Evolutionary conservation across 768 basidiomycete genomes (phyloP).

Genomic region (Obba rivulosa): DNA sequence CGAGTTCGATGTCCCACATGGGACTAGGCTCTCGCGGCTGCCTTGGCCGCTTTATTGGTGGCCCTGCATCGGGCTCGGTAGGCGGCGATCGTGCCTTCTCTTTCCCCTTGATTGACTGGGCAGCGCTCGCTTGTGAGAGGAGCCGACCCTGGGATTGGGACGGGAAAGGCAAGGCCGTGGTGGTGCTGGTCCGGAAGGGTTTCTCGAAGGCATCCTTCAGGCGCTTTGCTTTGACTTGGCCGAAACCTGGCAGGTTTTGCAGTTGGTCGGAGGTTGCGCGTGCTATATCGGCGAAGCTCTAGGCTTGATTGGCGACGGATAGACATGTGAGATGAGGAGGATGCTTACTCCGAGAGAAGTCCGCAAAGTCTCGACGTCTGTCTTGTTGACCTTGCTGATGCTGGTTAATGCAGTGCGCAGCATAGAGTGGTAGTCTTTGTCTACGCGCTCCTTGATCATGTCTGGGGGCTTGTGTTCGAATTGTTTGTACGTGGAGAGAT

Average conservation of each 20-base stretch:
- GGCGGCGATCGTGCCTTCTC: slow-evolving; percentile 2
- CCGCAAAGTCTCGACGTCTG: slow-evolving; percentile 89
- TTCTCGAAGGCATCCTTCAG: slow-evolving; percentile 88
- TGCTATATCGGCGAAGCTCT: slow-evolving; percentile 87
- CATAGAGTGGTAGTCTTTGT: slow-evolving; percentile 82
- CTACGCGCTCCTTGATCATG: slow-evolving; percentile 90
- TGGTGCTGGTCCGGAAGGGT: slow-evolving; percentile 71
- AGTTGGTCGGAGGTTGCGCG: slow-evolving; percentile 69
- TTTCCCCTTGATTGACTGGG: not conserved
- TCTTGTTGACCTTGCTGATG: slow-evolving; percentile 94
- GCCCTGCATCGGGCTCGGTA: not conserved
- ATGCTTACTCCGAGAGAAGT: slow-evolving; percentile 83
- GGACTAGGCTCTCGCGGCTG: slow-evolving; percentile 46
- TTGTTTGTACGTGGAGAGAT: slow-evolving; percentile 86
- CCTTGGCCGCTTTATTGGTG: slow-evolving; percentile 1
- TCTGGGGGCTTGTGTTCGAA: slow-evolving; percentile 92
- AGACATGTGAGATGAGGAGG: not conserved
- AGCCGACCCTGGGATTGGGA: slow-evolving; percentile 3
- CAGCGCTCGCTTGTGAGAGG: slow-evolving; percentile 1
- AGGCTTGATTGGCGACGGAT: not conserved
- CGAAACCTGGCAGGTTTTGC: slow-evolving; percentile 85
- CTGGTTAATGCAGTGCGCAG: slow-evolving; percentile 79
- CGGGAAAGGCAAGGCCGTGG: slow-evolving; percentile 35
- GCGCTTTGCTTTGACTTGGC: slow-evolving; percentile 88
- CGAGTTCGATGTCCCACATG: slow-evolving; percentile 70